These are phyloP conservation scores for Amanita brunnescens DNA, from an alignment of 768 basidiomycete species.

Conservation along the genomic window DNA sequence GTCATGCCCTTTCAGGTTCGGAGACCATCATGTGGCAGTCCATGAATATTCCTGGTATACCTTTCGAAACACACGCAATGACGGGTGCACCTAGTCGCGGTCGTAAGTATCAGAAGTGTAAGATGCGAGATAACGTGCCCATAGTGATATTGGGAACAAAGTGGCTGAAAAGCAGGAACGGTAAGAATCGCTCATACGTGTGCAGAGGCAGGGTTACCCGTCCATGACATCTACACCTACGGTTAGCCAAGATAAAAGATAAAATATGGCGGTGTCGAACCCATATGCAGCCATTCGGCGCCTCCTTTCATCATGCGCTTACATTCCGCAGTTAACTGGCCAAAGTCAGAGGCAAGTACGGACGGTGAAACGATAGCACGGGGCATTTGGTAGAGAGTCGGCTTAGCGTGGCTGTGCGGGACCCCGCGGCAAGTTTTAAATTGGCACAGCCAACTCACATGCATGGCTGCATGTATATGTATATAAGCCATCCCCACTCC, in stretches of 20 bases:
- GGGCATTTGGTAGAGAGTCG: conserved; percentile 48
- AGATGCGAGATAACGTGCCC: conserved; percentile 41
- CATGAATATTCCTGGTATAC: conserved; percentile 95
- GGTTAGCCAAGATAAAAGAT: conserved; percentile 2
- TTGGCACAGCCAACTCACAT: too few relatives aligned
- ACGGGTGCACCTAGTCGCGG: conserved; percentile 67
- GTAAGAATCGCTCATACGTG: conserved; percentile 11
- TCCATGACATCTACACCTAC: conserved; percentile 87
- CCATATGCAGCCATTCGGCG: conserved; percentile 99
- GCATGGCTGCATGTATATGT: too few relatives aligned
- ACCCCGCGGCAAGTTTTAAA: too few relatives aligned
- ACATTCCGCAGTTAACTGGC: conserved; percentile 91
- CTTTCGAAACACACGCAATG: conserved; percentile 74
- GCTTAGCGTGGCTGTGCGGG: neutral
- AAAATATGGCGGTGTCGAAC: conserved; percentile 27
- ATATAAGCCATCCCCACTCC: conserved; percentile 2
- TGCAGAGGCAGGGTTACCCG: conserved; percentile 41
- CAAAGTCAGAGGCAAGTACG: conserved; percentile 95
- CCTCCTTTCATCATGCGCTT: conserved; percentile 92
- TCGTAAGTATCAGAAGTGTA: conserved; percentile 4
- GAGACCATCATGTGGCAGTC: conserved; percentile 99
- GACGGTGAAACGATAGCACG: conserved; percentile 93
- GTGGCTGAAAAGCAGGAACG: conserved; percentile 47
- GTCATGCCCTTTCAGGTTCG: conserved; percentile 73
- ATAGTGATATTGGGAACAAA: conserved; percentile 99